These are phyloP conservation scores for Melastoma malabathricum DNA, from an alignment of 345 rosid genomes.

Conservation along the genomic window DNA sequence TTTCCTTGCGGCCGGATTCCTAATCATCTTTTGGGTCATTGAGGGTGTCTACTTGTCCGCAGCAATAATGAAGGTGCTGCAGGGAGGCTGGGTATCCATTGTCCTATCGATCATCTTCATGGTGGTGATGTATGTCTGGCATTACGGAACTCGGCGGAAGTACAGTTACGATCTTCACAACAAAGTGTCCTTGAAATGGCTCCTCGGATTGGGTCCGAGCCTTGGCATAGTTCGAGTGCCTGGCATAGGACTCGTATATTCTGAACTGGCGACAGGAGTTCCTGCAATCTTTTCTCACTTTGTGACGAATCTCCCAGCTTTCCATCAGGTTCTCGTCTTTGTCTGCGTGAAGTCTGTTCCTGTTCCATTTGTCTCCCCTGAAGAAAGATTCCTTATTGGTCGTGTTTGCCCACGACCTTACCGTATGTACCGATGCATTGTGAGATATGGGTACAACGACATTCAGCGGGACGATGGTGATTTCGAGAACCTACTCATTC, in stretches of 20 bases:
- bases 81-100: constrained; percentile 88
- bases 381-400: constrained; percentile 90
- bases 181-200: constrained; percentile 87
- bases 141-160: constrained; percentile 80
- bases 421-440: constrained; percentile 91
- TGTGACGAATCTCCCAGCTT: constrained; percentile 88
- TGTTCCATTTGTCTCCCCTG: constrained; percentile 73
- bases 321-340: constrained; percentile 79
- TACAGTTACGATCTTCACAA: constrained; percentile 86
- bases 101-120: constrained; percentile 56
- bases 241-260: constrained; percentile 85
- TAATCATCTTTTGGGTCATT: constrained; percentile 50
- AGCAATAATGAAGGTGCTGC: constrained; percentile 61
- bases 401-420: constrained; percentile 86
- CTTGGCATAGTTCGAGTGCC: constrained; percentile 95
- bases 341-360: constrained; percentile 96
- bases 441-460: constrained; percentile 93
- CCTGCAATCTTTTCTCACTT: constrained; percentile 95
- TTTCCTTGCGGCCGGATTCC: constrained; percentile 44
- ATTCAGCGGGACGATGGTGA: constrained; percentile 65
- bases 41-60: constrained; percentile 87
- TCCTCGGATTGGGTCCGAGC: constrained; percentile 88
- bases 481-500: constrained; percentile 74
- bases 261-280: constrained; percentile 87
- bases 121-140: constrained; percentile 82